Base-by-base conservation (phyloP, 192 early-diverging fungal species). In the Coemansia sp. region DNA sequence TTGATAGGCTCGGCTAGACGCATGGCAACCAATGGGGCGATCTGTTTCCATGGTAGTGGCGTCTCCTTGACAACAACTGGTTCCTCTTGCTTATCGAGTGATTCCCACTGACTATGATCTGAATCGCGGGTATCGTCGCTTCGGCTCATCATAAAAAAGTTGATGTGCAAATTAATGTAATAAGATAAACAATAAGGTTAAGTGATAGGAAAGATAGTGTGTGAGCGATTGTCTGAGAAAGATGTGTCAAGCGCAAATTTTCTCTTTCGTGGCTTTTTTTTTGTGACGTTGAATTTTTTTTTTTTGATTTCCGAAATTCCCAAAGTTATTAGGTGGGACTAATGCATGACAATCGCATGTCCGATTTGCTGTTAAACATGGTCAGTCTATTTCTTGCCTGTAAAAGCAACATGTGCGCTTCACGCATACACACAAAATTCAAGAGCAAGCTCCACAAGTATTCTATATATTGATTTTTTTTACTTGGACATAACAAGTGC, bases 1-100 rank as follows among this genome's bases (percentile, higher is more conserved):
- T 89, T 90, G 67, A 93, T 76, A 13, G 93, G 92, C 72, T 94
- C 93, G n/a, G 85, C 78, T 57, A 89, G 57, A 0, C 79, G 76
- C 16, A 82, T 65, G 4, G 76, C 62, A 33, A 78, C 23, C 10
- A 85, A 60, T 1, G 70, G 70, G 1, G 53, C 21, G 1, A 86
- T 62, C 61, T 75, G 75, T 30, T 64, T 62, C 77, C 76, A 78
- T 0, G 80, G 84, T 42, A 86, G 55, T 6, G 84, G 80, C 13
- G 84, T 86, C 37, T 78, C 77, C 50, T 71, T 76, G 7, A 46
- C 59, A 7, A 23, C 59, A 4, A 40, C 35, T 10, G 33, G 57
- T 57, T 38, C 58, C 40, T 35, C 50, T 23, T 23, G 59, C 37
- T 37, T 40, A 17, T 61, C 59, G 37, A 37, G 37, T 7, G n/a